A percentile compares a stretch with the other conserved stretches of the same genome.
Evolutionary conservation across 805 yeast species (phyloP).

Genomic region (Wickerhamomyces canadensis): DNA sequence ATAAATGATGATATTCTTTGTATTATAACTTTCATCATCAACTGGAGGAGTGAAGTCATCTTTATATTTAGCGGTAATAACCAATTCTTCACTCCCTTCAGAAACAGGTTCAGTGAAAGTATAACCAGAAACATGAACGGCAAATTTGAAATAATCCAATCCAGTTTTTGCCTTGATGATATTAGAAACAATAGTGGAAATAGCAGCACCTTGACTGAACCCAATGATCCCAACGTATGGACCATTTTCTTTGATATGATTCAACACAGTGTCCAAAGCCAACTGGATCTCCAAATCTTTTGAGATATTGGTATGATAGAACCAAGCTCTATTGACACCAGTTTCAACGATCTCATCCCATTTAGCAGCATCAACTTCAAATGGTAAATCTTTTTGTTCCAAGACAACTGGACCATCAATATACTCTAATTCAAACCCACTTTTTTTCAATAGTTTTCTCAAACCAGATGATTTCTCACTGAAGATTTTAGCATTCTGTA

Average conservation of each 20-base stretch:
- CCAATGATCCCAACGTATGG: slow-evolving; percentile 90
- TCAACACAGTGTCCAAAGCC: slow-evolving; percentile 42
- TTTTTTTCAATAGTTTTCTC: slow-evolving; percentile 62
- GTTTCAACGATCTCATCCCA: slow-evolving; percentile 43
- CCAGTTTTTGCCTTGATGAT: slow-evolving; percentile 40
- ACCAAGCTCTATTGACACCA: slow-evolving; percentile 64
- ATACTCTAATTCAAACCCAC: slow-evolving; percentile 67
- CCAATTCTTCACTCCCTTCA: slow-evolving; percentile 25
- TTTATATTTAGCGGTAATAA: slow-evolving; percentile 31
- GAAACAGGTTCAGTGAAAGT: slow-evolving; percentile 37
- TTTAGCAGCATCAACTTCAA: slow-evolving; percentile 50
- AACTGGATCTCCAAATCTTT: slow-evolving; percentile 45
- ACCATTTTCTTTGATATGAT: slow-evolving; percentile 55
- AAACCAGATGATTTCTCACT: slow-evolving; percentile 87
- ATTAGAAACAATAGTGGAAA: slow-evolving; percentile 66
- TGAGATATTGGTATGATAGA: slow-evolving; percentile 47
- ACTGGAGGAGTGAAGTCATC: slow-evolving; percentile 26
- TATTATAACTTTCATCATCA: slow-evolving; percentile 25
- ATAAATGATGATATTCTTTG: slow-evolving; percentile 63
- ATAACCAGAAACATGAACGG: slow-evolving; percentile 69
- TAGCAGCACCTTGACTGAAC: slow-evolving; percentile 92
- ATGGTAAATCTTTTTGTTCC: slow-evolving; percentile 68
- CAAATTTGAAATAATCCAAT: slow-evolving; percentile 51
- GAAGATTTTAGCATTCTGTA: slow-evolving; percentile 78
- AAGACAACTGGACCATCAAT: slow-evolving; percentile 73